These are phyloP conservation scores for Aspergillus caelatus DNA, from an alignment of 2,329 filamentous ascomycete genomes.

Conservation along the genomic window DNA sequence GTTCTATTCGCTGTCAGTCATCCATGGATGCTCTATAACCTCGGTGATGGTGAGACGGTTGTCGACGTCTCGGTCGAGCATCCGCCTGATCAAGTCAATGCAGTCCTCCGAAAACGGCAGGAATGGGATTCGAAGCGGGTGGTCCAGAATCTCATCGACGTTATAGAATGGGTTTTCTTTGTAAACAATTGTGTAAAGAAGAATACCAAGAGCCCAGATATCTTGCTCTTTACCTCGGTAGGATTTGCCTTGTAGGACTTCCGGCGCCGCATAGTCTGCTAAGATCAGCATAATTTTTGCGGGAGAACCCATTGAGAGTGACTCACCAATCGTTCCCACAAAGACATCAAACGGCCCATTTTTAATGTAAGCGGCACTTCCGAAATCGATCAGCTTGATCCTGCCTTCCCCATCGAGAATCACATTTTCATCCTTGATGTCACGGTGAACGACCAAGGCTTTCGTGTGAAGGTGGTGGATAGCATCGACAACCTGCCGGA, in stretches of 20 bases:
- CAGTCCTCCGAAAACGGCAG: constrained; percentile 72
- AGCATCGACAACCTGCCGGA: constrained; percentile 86
- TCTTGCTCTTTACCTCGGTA: constrained; percentile 97
- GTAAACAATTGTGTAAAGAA: constrained; percentile 98
- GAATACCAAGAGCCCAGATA: constrained; percentile 94
- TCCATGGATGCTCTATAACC: constrained; percentile 88
- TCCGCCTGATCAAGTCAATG: constrained; percentile 85
- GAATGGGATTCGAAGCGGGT: constrained; percentile 85
- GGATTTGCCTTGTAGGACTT: constrained; percentile 87
- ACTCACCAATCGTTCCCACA: constrained; percentile 93
- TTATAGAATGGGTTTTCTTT: constrained; percentile 99
- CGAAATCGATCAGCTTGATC: constrained; percentile 98
- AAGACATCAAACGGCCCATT: constrained; percentile 98
- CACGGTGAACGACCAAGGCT: constrained; percentile 89
- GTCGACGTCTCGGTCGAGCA: constrained; percentile 89
- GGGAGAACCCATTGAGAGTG: constrained; percentile 8
- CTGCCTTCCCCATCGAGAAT: constrained; percentile 92
- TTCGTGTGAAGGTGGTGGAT: constrained; percentile 89
- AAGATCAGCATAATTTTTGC: background rate
- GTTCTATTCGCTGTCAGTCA: constrained; percentile 31
- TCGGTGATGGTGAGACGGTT: constrained; percentile 82
- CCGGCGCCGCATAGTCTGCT: constrained; percentile 94
- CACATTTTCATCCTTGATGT: constrained; percentile 99
- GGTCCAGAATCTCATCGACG: constrained; percentile 98
- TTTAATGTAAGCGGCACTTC: constrained; percentile 96